Evolutionary conservation across 2,329 filamentous ascomycete species (phyloP).

Genomic region (Nigrospora oryzae): DNA sequence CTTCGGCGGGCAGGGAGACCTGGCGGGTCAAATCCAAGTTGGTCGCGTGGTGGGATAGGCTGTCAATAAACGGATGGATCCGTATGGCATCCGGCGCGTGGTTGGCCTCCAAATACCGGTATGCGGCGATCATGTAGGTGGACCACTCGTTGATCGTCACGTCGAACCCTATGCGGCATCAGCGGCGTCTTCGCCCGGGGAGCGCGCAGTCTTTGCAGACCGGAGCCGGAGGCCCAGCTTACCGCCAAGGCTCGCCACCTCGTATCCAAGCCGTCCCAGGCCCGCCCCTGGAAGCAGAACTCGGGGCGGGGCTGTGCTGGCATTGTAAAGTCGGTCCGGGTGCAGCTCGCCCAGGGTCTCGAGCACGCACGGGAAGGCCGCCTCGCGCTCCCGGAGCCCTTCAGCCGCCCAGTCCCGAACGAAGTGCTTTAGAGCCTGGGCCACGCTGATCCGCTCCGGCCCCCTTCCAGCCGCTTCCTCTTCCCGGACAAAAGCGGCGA

Average conservation of each 20-base stretch:
- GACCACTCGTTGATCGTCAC: constrained; percentile 51
- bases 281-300: constrained; percentile 45
- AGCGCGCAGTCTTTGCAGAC: not conserved
- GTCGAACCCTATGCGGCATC: constrained; percentile 28
- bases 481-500: constrained; percentile 31
- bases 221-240: constrained; percentile 1
- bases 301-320: constrained; percentile 14
- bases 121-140: constrained; percentile 46
- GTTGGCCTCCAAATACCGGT: constrained; percentile 35
- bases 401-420: constrained; percentile 47
- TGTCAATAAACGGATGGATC: constrained; percentile 44
- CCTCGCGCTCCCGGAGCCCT: constrained; percentile 35
- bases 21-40: constrained; percentile 35
- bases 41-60: constrained; percentile 46
- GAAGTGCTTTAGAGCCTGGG: constrained; percentile 47
- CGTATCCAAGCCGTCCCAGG: constrained; percentile 41
- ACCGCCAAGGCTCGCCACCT: constrained; percentile 35
- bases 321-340: constrained; percentile 11
- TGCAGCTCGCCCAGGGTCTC: constrained; percentile 21
- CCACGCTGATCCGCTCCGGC: constrained; percentile 37
- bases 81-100: constrained; percentile 13
- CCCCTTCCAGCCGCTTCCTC: constrained; percentile 25
- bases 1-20: constrained; percentile 34
- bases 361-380: constrained; percentile 30
- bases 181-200: not conserved